Evolutionary conservation across 768 basidiomycete species (phyloP).

Genomic region (Trametes coccinea): DNA sequence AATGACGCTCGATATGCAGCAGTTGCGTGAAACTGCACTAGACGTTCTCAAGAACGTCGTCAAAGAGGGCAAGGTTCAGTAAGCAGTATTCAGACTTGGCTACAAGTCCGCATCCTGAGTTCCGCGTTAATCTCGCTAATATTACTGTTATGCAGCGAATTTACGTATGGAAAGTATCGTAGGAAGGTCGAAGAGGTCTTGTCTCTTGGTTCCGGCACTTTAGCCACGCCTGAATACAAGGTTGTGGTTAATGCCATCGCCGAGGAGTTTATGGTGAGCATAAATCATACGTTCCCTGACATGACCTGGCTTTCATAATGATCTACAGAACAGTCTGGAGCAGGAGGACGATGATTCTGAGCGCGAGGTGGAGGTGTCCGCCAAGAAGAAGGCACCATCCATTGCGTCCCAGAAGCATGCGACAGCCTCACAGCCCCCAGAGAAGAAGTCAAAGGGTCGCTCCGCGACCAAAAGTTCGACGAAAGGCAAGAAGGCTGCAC

Average conservation of each 20-base stretch:
- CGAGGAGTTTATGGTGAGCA: conserved; percentile 11
- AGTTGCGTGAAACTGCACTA: conserved; percentile 36
- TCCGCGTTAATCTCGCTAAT: neutral
- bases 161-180: conserved; percentile 55
- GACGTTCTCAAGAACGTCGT: conserved; percentile 32
- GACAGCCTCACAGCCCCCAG: neutral
- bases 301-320: neutral
- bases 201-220: conserved; percentile 42
- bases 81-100: neutral
- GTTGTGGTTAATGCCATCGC: conserved; percentile 31
- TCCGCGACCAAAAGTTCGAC: neutral
- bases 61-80: conserved; percentile 35
- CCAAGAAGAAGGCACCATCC: neutral
- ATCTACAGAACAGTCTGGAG: neutral
- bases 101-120: neutral
- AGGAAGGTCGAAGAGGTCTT: conserved; percentile 49
- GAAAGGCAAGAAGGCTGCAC: conserved; percentile 6
- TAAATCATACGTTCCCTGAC: neutral
- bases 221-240: conserved; percentile 49
- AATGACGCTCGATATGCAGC: conserved; percentile 27
- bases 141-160: conserved; percentile 32
- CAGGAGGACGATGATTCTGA: neutral
- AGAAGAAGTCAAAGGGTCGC: neutral
- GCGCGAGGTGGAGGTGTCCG: neutral
- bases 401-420: neutral